Evolutionary conservation across 768 basidiomycete species (phyloP).

Genomic region (Mycena filopes): DNA sequence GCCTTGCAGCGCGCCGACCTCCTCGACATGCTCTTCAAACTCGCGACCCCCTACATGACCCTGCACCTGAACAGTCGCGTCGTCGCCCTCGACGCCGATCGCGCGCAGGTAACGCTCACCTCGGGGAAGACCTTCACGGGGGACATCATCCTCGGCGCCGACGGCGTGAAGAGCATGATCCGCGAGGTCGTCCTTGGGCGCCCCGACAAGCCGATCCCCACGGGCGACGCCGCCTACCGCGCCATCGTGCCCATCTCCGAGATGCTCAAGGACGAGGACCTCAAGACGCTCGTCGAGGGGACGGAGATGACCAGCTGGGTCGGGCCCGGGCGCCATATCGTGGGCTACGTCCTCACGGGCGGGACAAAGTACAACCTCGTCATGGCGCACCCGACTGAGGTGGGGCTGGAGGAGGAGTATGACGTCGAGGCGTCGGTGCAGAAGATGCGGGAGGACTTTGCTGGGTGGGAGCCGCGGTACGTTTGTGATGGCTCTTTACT

Average conservation of each 20-base stretch:
- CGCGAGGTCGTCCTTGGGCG: slow-evolving; percentile 62
- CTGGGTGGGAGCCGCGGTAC: slow-evolving; percentile 55
- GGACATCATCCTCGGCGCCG: slow-evolving; percentile 60
- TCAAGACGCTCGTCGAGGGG: slow-evolving; percentile 60
- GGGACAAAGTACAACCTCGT: slow-evolving; percentile 49
- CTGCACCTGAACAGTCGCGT: slow-evolving; percentile 50
- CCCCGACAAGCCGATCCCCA: slow-evolving; percentile 55
- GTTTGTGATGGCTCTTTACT: too few relatives aligned
- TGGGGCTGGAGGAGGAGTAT: slow-evolving; percentile 55
- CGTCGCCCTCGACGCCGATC: slow-evolving; percentile 37
- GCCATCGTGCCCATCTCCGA: slow-evolving; percentile 59
- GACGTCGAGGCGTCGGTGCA: slow-evolving; percentile 51
- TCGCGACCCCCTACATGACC: slow-evolving; percentile 49
- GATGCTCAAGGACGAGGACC: slow-evolving; percentile 62
- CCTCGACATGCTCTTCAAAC: slow-evolving; percentile 48
- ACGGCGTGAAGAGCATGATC: slow-evolving; percentile 62
- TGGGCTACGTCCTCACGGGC: slow-evolving; percentile 47
- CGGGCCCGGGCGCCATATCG: slow-evolving; percentile 55
- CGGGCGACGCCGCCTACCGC: slow-evolving; percentile 74
- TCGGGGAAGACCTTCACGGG: slow-evolving; percentile 54
- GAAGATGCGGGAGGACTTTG: slow-evolving; percentile 58
- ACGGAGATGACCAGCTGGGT: slow-evolving; percentile 71
- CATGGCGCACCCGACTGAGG: slow-evolving; percentile 37
- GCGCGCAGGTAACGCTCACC: slow-evolving; percentile 48
- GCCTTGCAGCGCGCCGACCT: slow-evolving; percentile 60